Evolutionary conservation across 306 rosid genomes (phyloP), one percentile per base, ranked within the genome.

Genomic region (Ormosia semicastrata): DNA sequence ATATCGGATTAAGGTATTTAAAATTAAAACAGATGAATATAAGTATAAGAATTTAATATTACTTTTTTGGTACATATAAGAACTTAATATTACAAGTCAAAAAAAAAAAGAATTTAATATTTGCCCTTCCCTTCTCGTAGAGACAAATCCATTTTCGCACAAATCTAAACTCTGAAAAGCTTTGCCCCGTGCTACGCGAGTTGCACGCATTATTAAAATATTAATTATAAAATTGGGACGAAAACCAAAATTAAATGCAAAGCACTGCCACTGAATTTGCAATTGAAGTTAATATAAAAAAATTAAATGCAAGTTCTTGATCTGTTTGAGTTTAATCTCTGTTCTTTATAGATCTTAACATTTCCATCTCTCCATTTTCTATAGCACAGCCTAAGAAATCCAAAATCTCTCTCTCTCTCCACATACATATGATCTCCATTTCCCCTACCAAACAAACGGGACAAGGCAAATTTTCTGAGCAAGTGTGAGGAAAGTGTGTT

Each of bases 151-250:
- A 24, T 39, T 70, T 70, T 59, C 43, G 47, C 17, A 30, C 37
- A n/a, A 0, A 49, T 13, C 1, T 1, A 4, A 24, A n/a, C 34
- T 44, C 18, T 5, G 4, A 54, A 30, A 41, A 37, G 40, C 49
- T 13, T 4, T 15, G 34, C 49, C 63, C 46, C 80, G 71, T 6
- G 75, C 15, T 65, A 49, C 74, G 12, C 84, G 87, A 47, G 88
- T 33, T 62, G 13, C 87, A 24, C 74, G 79, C 73, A 33, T 15
- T 49, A 11, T 17, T 75, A 75, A 30, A 77, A 63, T 63, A 77
- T 64, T 71, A 18, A 40, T 69, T 47, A 36, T 67, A 34, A 24
- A 8, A 66, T 37, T 9, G 53, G 69, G 24, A 56, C 60, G 2
- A 50, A 72, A 40, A 24, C 24, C 24, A 24, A 24, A 24, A 24